phyloP scores from a whole-genome alignment of 1,284 basidiomycete genomes.

The Gomphus sp. region DNA sequence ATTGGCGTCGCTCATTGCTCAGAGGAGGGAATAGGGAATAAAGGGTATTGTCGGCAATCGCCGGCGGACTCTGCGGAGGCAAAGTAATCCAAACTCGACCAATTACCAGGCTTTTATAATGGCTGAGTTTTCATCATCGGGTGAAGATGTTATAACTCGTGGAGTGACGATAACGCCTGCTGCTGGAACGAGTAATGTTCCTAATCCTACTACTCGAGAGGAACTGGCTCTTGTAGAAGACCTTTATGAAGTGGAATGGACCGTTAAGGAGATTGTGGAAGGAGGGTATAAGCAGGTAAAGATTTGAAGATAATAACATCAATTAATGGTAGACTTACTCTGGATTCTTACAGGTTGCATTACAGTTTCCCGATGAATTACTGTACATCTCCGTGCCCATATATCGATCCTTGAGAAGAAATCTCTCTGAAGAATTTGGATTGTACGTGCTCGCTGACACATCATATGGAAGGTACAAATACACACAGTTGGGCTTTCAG shows the following conservation, averaged over 20 bases:
- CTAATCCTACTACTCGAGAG: conserved; percentile 24
- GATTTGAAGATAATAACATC: conserved; percentile 4
- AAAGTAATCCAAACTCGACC: too few relatives aligned
- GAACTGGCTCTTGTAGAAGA: conserved; percentile 28
- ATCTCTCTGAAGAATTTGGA: conserved; percentile 43
- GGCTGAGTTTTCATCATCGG: conserved; percentile 46
- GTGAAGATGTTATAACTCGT: conserved; percentile 49
- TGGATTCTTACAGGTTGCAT: conserved; percentile 51
- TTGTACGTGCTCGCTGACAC: conserved; percentile 94
- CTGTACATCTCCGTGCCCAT: conserved; percentile 83
- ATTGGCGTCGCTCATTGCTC: not conserved
- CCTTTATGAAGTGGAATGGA: conserved; percentile 57
- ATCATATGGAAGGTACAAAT: conserved; percentile 83
- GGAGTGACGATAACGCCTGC: conserved; percentile 36
- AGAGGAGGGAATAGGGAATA: not conserved
- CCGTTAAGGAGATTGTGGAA: conserved; percentile 38
- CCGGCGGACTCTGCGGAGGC: not conserved
- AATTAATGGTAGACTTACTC: not conserved
- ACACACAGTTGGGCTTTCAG: not conserved
- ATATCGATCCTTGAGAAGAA: conserved; percentile 60
- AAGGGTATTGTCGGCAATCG: conserved; percentile 1
- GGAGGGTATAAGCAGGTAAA: conserved; percentile 52
- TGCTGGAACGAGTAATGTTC: conserved; percentile 22
- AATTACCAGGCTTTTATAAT: not conserved
- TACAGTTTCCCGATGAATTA: conserved; percentile 96